Evolutionary conservation across 768 basidiomycete species (phyloP), one percentile per base, ranked within the genome.

Genomic region (Lentinula guzmanii): DNA sequence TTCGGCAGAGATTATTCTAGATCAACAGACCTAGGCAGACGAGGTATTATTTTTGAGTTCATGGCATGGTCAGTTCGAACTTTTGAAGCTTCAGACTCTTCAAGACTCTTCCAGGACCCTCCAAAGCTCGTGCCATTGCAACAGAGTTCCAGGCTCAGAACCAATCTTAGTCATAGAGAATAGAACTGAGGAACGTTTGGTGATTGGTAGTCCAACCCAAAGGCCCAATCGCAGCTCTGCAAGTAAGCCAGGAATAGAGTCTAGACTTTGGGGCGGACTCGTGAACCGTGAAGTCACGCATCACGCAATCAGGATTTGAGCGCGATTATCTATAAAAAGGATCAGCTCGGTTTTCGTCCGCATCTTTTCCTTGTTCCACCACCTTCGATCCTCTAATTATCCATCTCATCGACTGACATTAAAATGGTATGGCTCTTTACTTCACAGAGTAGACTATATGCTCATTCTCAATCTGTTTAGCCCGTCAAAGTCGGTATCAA

Each of bases 401-500:
- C 28, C 61, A 42, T 34, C 46, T 21, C 6, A 52, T 52, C 31
- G 31, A 31, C 15, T 52, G 34, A 18, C 15, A 28, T 54, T 7
- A 55, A 21, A 37, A 64, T 64, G 63, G 63, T 64, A 52, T 56
- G 60, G 28, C 5, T 33, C 2, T 51, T 18, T 28, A 9, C 16
- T 51, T 24, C 51, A 52, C 4, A 1, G 21, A 24, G 10, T 11
- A 24, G 8, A 16, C 3, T 24, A 5, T 21, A 48, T 48, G 21
- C 21, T 52, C 31, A 33, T 34, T 6, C 2, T 21, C 8, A 18
- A 8, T 35, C 33, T 57, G 35, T 37, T 39, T 10, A 64, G 18
- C 37, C 80, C 78, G 87, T 93, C 79, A 90, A 92, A 78, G 93
- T 95, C 74, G 95, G 95, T 69, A 97, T 97, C 82, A 97, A 97